Evolutionary conservation across 1,284 basidiomycete genomes (phyloP), one percentile per base, ranked within the genome.

Genomic region (Fomes fomentarius): DNA sequence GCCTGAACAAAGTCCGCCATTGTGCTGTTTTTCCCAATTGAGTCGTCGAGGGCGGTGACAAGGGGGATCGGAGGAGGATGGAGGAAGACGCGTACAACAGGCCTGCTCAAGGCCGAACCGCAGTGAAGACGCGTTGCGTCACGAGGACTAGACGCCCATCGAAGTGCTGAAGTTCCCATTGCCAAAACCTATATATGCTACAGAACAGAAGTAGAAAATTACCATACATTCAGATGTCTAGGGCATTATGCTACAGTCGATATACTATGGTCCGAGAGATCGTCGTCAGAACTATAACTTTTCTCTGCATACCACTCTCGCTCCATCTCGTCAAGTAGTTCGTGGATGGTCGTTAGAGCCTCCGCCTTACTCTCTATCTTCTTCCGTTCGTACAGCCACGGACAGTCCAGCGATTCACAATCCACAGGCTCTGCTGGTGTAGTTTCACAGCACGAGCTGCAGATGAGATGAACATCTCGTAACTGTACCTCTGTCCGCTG

Each of bases 401-500:
- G 81, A 66, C 94, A 97, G 66, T 96, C 94, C 47, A 92, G 74
- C 4, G 91, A 93, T 64, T 89, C 83, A 71, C 94, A 97, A 40
- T 79, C 70, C 47, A 89, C 81, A 0, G 80, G 76, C 52, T 94
- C 93, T 4, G 70, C 74, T 2, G 76, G 69, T 1, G 84, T 77
- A 0, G 77, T 78, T 1, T 73, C 72, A 1, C 85, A 74, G 67
- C 94, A 97, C 1, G 84, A 82, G 6, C 76, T 75, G 67, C 95
- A 97, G 26, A 94, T 75, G 1, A 73, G 71, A 40, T 93, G 87
- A 14, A 82, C 72, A n/a, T 82, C 74, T 21, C 75, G 66, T 4
- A 90, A 67, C 22, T 81, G 81, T 21, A 71, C 68, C 59, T 94
- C 86, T 7, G 81, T 78, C n/a, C 73, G 72, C 52, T 79, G 80